Percentiles rank a stretch among this genome's conserved stretches.
Evolutionary conservation across 495 filamentous ascomycete genomes (phyloP).

Genomic region (Xylaria sp.): DNA sequence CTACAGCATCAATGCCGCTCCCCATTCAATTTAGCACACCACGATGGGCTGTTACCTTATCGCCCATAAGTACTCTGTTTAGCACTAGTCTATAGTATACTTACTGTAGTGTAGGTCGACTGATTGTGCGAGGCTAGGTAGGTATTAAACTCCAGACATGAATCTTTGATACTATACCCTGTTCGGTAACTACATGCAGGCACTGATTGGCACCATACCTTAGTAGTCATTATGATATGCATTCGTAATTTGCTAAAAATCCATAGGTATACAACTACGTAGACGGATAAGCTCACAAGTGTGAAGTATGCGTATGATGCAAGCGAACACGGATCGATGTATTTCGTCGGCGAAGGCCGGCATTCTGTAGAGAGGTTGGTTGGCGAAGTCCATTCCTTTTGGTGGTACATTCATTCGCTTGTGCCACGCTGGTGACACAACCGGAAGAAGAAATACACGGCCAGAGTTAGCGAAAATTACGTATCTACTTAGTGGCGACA

Average conservation of each 20-base stretch:
- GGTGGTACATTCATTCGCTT: not conserved
- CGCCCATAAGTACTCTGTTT: not conserved
- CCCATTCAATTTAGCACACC: not conserved
- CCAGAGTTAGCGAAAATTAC: not conserved
- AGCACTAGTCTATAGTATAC: not conserved
- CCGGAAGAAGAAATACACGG: not conserved
- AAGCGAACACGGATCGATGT: not conserved
- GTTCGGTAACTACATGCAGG: not conserved
- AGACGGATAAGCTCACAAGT: not conserved
- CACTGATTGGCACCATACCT: not conserved
- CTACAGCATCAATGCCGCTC: not conserved
- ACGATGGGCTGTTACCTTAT: not conserved
- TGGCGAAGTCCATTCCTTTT: not conserved
- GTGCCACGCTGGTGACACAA: not conserved
- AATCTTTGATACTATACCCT: constrained; percentile 2
- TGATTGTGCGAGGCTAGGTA: not conserved
- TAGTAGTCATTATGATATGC: not conserved
- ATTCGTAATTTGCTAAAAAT: not conserved
- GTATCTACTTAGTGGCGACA: too few species aligned
- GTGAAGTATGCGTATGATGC: not conserved
- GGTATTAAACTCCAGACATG: not conserved
- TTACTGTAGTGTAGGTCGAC: too few species aligned
- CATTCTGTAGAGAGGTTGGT: not conserved
- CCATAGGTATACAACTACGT: not conserved
- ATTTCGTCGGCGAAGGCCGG: not conserved